Evolutionary conservation across 768 basidiomycete species (phyloP).

Genomic region (Tulasnella sp.): DNA sequence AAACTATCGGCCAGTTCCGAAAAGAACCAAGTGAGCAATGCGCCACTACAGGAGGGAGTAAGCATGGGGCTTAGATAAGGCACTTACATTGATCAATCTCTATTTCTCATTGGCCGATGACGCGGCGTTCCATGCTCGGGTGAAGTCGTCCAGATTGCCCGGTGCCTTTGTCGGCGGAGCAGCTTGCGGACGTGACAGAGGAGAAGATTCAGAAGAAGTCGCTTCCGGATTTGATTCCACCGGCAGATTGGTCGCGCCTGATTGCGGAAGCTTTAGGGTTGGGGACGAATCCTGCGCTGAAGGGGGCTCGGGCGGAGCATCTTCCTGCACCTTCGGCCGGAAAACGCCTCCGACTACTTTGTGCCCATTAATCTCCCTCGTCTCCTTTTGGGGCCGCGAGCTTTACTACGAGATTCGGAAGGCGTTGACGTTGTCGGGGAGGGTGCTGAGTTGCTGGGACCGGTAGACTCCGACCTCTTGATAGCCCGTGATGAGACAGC

Average conservation of each 20-base stretch:
- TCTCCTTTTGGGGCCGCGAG: conserved; percentile 34
- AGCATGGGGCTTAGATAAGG: conserved; percentile 31
- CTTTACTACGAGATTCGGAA: conserved; percentile 14
- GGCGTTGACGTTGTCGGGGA: neutral
- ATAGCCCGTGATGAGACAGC: conserved; percentile 27
- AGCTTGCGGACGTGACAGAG: conserved; percentile 12
- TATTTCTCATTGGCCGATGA: conserved; percentile 48
- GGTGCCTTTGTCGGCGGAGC: conserved; percentile 33
- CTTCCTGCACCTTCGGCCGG: conserved; percentile 3
- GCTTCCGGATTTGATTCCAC: conserved; percentile 4
- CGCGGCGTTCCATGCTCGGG: conserved; percentile 52
- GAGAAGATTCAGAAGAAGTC: neutral
- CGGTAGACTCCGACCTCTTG: neutral
- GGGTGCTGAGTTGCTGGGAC: conserved; percentile 22
- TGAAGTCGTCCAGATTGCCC: conserved; percentile 59
- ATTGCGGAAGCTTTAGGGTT: neutral
- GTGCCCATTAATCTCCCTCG: conserved; percentile 42
- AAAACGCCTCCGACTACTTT: conserved; percentile 30
- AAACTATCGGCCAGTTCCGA: neutral
- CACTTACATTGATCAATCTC: conserved; percentile 52
- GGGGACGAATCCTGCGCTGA: neutral
- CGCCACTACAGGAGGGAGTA: conserved; percentile 1
- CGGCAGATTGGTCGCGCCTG: conserved; percentile 16
- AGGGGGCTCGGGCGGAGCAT: conserved; percentile 21
- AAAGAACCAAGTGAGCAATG: neutral